A percentile compares a stretch with the other conserved stretches of the same genome.
Evolutionary conservation across 352 stramenopile species (phyloP).

Genomic region (Elongisporangium senticosum): DNA sequence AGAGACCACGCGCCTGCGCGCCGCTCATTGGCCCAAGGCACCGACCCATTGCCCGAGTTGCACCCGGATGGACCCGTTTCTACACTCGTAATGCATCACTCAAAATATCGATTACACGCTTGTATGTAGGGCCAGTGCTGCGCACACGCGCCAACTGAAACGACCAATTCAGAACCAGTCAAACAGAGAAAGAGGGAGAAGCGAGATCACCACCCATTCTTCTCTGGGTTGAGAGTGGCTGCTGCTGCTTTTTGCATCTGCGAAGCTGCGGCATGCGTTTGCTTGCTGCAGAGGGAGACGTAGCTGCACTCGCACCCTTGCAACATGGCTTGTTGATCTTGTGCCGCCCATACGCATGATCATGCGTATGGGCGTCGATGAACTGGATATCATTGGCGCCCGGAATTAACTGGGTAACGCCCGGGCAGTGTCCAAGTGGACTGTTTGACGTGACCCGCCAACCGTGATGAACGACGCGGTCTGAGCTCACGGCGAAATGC

Average conservation of each 20-base stretch:
- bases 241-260: not conserved
- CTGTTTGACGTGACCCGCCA: not conserved
- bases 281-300: not conserved
- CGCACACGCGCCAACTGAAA: not conserved
- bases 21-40: not conserved
- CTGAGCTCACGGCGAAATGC: not conserved
- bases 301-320: not conserved
- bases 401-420: not conserved
- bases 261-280: not conserved
- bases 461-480: not conserved
- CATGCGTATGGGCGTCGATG: too few relatives aligned
- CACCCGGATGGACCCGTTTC: not conserved
- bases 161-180: not conserved
- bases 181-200: not conserved
- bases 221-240: not conserved
- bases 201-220: not conserved
- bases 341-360: too few relatives aligned
- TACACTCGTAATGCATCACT: not conserved
- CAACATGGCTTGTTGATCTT: too few relatives aligned
- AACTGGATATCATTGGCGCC: not conserved
- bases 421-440: not conserved
- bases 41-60: not conserved
- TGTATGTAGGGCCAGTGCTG: not conserved
- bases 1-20: not conserved
- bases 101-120: not conserved